phyloP scores from a whole-genome alignment of 192 early-diverging fungal species.

The Umbelopsis sp. region DNA sequence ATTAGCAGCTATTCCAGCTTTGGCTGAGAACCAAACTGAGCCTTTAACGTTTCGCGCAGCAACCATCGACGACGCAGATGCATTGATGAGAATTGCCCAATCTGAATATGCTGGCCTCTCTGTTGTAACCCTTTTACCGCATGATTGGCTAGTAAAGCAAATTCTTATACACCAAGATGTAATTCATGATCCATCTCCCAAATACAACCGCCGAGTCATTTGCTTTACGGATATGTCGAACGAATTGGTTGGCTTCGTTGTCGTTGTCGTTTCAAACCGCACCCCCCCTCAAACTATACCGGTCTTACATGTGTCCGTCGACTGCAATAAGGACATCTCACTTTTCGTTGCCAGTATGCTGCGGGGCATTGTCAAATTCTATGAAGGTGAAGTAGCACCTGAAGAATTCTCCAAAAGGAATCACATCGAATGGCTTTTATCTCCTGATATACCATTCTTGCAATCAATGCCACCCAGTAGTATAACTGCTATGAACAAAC shows the following conservation, averaged over 20 bases:
- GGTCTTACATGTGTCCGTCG: background rate
- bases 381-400: background rate
- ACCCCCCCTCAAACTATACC: background rate
- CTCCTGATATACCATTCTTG: background rate
- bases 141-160: background rate
- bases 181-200: background rate
- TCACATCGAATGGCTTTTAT: background rate
- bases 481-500: background rate
- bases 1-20: background rate
- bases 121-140: background rate
- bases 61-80: background rate
- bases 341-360: background rate
- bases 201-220: background rate
- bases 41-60: background rate
- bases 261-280: background rate
- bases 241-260: background rate
- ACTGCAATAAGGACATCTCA: background rate
- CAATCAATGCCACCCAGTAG: background rate
- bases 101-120: background rate
- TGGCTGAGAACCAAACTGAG: background rate
- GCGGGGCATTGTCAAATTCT: background rate
- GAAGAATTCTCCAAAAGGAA: background rate
- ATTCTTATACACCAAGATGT: background rate
- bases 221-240: background rate
- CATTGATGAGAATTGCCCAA: background rate